Evolutionary conservation across 257 asterid species (phyloP), one percentile per base, ranked within the genome.

Genomic region (Scutellaria baicalensis): DNA sequence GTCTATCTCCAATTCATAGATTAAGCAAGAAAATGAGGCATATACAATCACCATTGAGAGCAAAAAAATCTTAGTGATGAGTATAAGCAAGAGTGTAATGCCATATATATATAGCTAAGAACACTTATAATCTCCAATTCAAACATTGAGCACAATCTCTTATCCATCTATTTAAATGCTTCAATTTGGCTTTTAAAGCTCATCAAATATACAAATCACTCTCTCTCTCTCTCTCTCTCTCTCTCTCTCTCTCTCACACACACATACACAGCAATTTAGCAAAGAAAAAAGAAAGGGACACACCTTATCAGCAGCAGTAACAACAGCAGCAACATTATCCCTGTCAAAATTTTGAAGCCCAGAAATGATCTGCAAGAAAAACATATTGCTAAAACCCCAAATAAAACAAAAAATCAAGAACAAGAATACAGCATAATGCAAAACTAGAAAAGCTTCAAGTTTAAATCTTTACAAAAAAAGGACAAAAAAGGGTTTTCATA

Each of bases 301-400:
- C 65, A 92, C 97, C 95, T 92, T 92, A 75, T 92, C 97, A 43
- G 98, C 97, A 77, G 97, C 97, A 67, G 88, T 88, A 75, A 92
- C 92, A 75, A 92, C 97, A 31, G 94, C 85, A 75, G 97, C 88
- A 14, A 92, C 96, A 74, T 86, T 90, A 50, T 84, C 90, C 75
- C 79, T 86, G 82, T 90, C 85, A 61, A 90, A 80, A 85, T 92
- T 92, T 60, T 75, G 94, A 84, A 92, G 79, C 16, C 98, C 96
- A 11, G 98, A 79, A 17, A 92, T 92, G 36, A 92, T 90, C 97
- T 92, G 86, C 64, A 75, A 73, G 48, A 74, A 64, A 27, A 2
- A 27, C 33, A 27, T 2, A 3, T 40, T 40, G 45, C 45, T 8
- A 3, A 40, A 27, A 27, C 33, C 33, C 45, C 45, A 39, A 9